phyloP scores from a whole-genome alignment of 2,329 filamentous ascomycete species.

The Didymella arachidicola region DNA sequence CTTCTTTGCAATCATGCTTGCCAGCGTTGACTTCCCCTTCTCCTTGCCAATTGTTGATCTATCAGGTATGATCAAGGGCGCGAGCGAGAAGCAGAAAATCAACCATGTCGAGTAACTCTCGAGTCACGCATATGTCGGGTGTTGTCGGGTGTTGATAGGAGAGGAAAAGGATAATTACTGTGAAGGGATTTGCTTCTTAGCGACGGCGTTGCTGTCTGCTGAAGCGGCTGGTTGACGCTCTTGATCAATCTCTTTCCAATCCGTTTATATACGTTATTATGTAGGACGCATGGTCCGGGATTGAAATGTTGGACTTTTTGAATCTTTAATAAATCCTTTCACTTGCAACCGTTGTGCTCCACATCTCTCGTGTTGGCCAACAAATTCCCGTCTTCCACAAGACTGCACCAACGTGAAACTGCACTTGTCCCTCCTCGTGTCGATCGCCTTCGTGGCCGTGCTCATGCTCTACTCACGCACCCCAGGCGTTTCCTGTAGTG shows the following conservation, averaged over 20 bases:
- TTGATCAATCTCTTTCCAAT: background rate
- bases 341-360: background rate
- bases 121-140: background rate
- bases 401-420: too few species aligned
- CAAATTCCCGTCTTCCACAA: too few species aligned
- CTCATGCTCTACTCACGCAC: background rate
- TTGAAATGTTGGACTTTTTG: background rate
- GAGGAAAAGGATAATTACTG: background rate
- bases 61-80: conserved; percentile 55
- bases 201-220: conserved; percentile 6
- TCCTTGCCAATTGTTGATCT: conserved; percentile 59
- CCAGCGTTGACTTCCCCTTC: conserved; percentile 62
- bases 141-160: background rate
- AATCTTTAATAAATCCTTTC: background rate
- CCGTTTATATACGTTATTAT: background rate
- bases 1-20: conserved; percentile 62
- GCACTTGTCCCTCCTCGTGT: too few species aligned
- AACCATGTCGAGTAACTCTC: conserved; percentile 32
- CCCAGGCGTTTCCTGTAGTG: background rate
- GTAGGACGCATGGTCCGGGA: background rate
- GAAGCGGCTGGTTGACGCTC: background rate
- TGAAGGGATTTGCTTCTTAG: conserved; percentile 1
- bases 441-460: background rate
- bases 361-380: too few species aligned
- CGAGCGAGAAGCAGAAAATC: conserved; percentile 46